A percentile compares a stretch with the other conserved stretches of the same genome.
Evolutionary conservation across 2,329 filamentous ascomycete species (phyloP).

Genomic region (Balansia obtecta): DNA sequence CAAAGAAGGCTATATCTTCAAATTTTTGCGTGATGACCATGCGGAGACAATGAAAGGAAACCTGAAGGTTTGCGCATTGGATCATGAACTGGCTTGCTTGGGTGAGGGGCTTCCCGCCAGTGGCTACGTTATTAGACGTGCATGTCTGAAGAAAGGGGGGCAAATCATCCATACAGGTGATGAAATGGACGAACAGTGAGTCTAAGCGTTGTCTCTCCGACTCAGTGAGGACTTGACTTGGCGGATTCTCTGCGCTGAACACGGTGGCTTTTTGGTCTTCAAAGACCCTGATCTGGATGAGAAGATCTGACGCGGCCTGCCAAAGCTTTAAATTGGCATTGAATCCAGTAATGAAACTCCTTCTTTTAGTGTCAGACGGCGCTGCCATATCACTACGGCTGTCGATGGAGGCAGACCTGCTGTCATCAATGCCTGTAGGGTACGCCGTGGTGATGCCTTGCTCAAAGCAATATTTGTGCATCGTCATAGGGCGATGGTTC

Average conservation of each 20-base stretch:
- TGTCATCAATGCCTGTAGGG: conserved; percentile 19
- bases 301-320: conserved; percentile 26
- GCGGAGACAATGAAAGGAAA: conserved; percentile 26
- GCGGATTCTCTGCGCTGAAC: background rate
- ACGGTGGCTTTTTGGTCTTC: conserved; percentile 13
- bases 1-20: conserved; percentile 21
- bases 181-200: conserved; percentile 25
- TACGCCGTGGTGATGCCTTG: conserved; percentile 25
- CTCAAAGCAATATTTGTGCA: conserved; percentile 30
- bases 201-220: conserved; percentile 21
- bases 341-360: conserved; percentile 26
- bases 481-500: conserved; percentile 29
- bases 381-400: conserved; percentile 7
- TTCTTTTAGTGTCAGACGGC: conserved; percentile 8
- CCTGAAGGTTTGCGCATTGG: conserved; percentile 28
- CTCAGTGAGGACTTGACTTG: conserved; percentile 7
- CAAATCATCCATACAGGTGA: conserved; percentile 27
- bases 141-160: conserved; percentile 23
- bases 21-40: conserved; percentile 27
- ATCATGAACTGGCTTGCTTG: conserved; percentile 22
- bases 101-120: conserved; percentile 9
- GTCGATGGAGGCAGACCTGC: conserved; percentile 8
- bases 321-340: conserved; percentile 29
- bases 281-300: conserved; percentile 23
- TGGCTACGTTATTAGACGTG: conserved; percentile 10